Conservation (phyloP, 176 grass and related monocot species). For the Bothriochloa decipiens region DNA sequence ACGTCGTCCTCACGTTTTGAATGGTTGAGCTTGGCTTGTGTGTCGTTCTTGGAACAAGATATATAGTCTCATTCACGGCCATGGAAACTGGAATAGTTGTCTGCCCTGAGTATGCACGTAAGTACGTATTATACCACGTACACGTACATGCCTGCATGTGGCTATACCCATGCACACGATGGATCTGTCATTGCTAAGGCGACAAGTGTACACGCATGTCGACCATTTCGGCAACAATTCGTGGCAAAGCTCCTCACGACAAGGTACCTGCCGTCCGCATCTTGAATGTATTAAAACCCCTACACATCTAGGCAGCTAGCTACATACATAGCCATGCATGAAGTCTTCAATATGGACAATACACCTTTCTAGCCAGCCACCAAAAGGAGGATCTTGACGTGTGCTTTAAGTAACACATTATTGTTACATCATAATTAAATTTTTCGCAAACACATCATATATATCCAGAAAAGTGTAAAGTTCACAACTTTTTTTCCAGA, state of each 20-base stretch:
- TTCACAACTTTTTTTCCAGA: not conserved
- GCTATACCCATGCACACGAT: not conserved
- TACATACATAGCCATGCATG: not conserved
- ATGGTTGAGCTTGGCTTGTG: constrained; percentile 2
- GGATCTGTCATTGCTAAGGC: constrained; percentile 19
- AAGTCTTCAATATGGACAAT: not conserved
- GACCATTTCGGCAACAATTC: constrained; percentile 44
- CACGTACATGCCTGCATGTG: not conserved
- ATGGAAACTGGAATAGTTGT: not conserved
- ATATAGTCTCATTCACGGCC: not conserved
- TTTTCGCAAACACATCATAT: not conserved
- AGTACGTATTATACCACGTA: not conserved
- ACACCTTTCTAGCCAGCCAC: not conserved
- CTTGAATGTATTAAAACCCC: not conserved
- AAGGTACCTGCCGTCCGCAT: constrained; percentile 1
- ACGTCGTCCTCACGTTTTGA: constrained; percentile 21
- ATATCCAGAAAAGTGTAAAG: not conserved
- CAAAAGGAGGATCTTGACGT: not conserved
- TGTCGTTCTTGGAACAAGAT: not conserved
- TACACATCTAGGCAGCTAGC: not conserved
- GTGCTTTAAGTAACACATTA: not conserved
- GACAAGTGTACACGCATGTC: constrained; percentile 39
- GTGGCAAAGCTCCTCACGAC: constrained; percentile 17
- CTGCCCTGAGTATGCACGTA: not conserved
- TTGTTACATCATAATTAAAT: not conserved